These are phyloP conservation scores for Trichothecium roseum DNA, from an alignment of 2,329 filamentous ascomycete species.

Conservation along the genomic window DNA sequence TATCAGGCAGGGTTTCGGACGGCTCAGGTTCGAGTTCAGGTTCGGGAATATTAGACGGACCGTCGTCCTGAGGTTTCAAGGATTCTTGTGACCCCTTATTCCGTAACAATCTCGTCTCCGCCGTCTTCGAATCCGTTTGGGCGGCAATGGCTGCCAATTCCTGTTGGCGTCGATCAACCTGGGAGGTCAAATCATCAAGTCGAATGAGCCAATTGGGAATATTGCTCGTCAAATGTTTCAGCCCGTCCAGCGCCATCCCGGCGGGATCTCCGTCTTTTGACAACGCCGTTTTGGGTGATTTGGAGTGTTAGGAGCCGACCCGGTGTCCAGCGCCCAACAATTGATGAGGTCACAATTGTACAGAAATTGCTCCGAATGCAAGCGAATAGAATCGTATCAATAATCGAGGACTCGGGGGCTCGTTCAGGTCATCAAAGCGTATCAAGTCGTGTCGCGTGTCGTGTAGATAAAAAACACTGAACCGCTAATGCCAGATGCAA, in stretches of 20 bases:
- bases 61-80: slow-evolving; percentile 37
- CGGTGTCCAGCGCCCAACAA: slow-evolving; percentile 20
- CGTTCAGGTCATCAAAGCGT: too few species aligned
- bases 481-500: too few species aligned
- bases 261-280: slow-evolving; percentile 16
- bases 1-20: slow-evolving; percentile 3
- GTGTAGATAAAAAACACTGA: too few species aligned
- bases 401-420: too few species aligned
- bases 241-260: slow-evolving; percentile 41
- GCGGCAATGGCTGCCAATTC: slow-evolving; percentile 42
- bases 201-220: slow-evolving; percentile 50
- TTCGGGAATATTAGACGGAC: slow-evolving; percentile 12
- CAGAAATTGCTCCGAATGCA: too few species aligned
- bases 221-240: slow-evolving; percentile 42
- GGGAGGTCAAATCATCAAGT: slow-evolving; percentile 48
- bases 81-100: slow-evolving; percentile 45
- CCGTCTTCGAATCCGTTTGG: slow-evolving; percentile 10
- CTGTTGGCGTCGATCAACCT: slow-evolving; percentile 51
- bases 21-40: slow-evolving; percentile 6
- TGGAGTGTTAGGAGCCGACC: slow-evolving; percentile 14
- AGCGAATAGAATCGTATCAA: too few species aligned
- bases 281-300: slow-evolving; percentile 15
- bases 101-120: slow-evolving; percentile 30
- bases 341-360: slow-evolving; percentile 4
- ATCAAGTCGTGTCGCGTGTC: too few species aligned